phyloP scores from a whole-genome alignment of 2,329 filamentous ascomycete species.

The Microdochium trichocladiopsis region DNA sequence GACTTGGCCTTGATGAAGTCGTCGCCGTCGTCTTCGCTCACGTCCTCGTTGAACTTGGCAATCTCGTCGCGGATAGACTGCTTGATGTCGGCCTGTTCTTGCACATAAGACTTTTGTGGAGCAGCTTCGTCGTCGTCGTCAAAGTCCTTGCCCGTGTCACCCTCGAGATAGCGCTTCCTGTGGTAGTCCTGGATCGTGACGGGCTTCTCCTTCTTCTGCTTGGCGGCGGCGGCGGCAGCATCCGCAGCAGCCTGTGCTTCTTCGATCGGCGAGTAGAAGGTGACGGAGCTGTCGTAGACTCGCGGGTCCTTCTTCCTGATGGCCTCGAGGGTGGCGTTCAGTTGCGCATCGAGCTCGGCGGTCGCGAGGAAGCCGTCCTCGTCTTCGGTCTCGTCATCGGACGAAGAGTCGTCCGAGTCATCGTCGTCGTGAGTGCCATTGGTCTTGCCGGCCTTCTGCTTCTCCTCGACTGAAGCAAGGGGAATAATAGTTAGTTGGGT shows the following conservation, averaged over 20 bases:
- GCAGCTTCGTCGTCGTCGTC: conserved; percentile 42
- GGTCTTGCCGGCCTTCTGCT: conserved; percentile 50
- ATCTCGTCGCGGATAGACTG: conserved; percentile 73
- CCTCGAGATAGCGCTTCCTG: conserved; percentile 76
- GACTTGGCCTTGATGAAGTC: conserved; percentile 70
- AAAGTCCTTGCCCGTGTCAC: conserved; percentile 53
- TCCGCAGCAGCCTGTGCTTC: conserved; percentile 22
- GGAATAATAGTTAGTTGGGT: not conserved
- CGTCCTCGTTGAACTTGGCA: conserved; percentile 42
- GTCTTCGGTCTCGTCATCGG: conserved; percentile 75
- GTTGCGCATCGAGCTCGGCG: conserved; percentile 76
- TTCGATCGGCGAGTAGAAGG: conserved; percentile 67
- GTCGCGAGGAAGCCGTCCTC: conserved; percentile 85
- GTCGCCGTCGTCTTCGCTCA: conserved; percentile 54
- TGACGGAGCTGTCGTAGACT: conserved; percentile 74
- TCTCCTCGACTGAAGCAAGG: conserved; percentile 72
- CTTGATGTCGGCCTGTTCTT: conserved; percentile 84
- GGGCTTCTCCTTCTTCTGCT: conserved; percentile 68
- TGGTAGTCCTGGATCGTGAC: conserved; percentile 89
- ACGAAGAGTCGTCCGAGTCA: conserved; percentile 57
- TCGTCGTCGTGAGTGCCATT: conserved; percentile 38
- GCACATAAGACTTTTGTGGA: conserved; percentile 64
- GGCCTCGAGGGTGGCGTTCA: conserved; percentile 78
- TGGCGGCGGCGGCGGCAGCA: conserved; percentile 17
- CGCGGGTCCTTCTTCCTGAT: conserved; percentile 87